Conservation (phyloP, 2,329 filamentous ascomycete species). For the Byssochlamys sp. region DNA sequence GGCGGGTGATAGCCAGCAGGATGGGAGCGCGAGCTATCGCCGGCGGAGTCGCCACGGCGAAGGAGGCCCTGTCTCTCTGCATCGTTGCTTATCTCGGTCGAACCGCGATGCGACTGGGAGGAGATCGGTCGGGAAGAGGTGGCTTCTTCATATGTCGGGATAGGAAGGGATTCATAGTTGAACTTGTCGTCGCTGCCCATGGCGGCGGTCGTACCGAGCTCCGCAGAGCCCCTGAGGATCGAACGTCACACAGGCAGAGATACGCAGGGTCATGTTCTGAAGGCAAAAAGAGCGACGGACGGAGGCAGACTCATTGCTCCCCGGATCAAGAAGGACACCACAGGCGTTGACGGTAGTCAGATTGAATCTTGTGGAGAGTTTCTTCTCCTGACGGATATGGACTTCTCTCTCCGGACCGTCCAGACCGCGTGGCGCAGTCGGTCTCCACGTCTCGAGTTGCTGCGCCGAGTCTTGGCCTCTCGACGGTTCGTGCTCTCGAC, state of each 20-base stretch:
- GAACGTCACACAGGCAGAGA: conserved; percentile 17
- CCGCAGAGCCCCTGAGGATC: conserved; percentile 22
- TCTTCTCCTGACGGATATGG: not conserved
- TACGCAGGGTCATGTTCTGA: conserved; percentile 32
- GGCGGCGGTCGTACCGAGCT: conserved; percentile 20
- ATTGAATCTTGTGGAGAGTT: not conserved
- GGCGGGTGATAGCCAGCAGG: conserved; percentile 63
- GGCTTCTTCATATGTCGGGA: conserved; percentile 77
- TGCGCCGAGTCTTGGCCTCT: not conserved
- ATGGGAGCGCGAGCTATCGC: conserved; percentile 31
- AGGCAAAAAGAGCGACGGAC: conserved; percentile 20
- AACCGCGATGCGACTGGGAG: conserved; percentile 39
- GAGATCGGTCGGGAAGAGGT: conserved; percentile 50
- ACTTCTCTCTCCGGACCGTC: not conserved
- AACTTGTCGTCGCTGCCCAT: conserved; percentile 48
- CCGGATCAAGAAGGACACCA: not conserved
- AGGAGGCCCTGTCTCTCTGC: conserved; percentile 71
- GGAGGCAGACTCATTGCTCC: conserved; percentile 19
- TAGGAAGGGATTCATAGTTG: conserved; percentile 56
- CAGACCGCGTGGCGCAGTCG: not conserved
- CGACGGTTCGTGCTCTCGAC: not conserved
- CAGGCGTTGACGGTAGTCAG: not conserved
- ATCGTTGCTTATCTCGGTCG: conserved; percentile 57
- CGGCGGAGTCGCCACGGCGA: conserved; percentile 39
- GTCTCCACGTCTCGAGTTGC: not conserved